phyloP scores from a whole-genome alignment of 305 asterid species.

The Coffea humblotiana region DNA sequence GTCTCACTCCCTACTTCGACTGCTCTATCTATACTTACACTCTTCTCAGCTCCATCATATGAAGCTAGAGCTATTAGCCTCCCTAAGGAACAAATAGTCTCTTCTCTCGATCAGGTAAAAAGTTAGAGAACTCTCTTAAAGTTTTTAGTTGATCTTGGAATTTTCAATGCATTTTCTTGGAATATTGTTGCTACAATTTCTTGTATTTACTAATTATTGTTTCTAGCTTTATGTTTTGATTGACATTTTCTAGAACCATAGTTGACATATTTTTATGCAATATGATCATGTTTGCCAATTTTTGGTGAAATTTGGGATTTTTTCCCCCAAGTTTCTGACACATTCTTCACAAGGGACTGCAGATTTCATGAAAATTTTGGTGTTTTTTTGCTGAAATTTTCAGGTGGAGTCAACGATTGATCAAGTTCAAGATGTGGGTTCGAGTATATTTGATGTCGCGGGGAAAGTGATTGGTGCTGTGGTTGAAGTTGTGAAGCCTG shows the following conservation, averaged over 20 bases:
- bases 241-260: no score
- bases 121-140: neutral
- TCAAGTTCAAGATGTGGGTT: slow-evolving; percentile 67
- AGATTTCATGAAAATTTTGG: neutral
- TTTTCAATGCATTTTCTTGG: slow-evolving; percentile 1
- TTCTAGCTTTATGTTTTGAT: neutral
- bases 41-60: slow-evolving; percentile 51
- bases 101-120: slow-evolving; percentile 79
- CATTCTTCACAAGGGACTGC: neutral
- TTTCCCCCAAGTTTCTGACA: no score
- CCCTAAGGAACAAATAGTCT: slow-evolving; percentile 79
- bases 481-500: slow-evolving; percentile 68
- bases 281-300: no score
- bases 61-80: slow-evolving; percentile 70
- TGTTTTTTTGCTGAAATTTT: neutral
- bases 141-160: neutral
- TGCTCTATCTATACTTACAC: slow-evolving; percentile 54
- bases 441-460: slow-evolving; percentile 45
- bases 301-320: neutral
- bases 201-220: neutral
- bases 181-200: neutral
- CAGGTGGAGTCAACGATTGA: slow-evolving; percentile 79
- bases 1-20: slow-evolving; percentile 50
- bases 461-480: slow-evolving; percentile 63
- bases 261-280: no score